phyloP scores from a whole-genome alignment of 1,284 basidiomycete genomes.

The Cryptococcus maquisensis region DNA sequence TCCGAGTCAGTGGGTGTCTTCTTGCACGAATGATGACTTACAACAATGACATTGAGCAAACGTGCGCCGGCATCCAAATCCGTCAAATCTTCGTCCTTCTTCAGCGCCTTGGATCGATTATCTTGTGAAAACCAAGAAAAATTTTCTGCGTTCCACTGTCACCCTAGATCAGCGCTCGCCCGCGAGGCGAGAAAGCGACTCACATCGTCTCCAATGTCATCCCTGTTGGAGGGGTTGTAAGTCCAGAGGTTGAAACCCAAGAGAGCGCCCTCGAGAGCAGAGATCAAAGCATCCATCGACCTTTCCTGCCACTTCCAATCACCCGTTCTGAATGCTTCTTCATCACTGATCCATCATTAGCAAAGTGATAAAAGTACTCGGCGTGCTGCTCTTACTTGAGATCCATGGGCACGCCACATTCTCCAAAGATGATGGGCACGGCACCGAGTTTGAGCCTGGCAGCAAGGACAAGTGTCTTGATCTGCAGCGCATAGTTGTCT shows the following conservation, averaged over 20 bases:
- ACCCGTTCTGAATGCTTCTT: constrained; percentile 65
- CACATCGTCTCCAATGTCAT: constrained; percentile 67
- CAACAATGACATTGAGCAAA: constrained; percentile 68
- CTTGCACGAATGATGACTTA: constrained; percentile 22
- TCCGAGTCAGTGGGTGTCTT: background rate
- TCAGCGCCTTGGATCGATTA: constrained; percentile 38
- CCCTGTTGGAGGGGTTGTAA: constrained; percentile 84
- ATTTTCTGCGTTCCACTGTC: constrained; percentile 86
- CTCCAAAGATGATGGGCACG: constrained; percentile 76
- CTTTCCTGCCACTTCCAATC: constrained; percentile 74
- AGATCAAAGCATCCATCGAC: constrained; percentile 86
- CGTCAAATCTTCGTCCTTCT: constrained; percentile 53
- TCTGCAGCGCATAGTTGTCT: constrained; percentile 75
- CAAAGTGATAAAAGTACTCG: background rate
- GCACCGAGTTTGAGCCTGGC: constrained; percentile 67
- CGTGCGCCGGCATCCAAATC: constrained; percentile 73
- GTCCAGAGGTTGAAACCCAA: constrained; percentile 87
- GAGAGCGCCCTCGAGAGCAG: constrained; percentile 65
- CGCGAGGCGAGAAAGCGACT: constrained; percentile 5
- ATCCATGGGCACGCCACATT: constrained; percentile 90
- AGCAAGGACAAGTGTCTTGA: constrained; percentile 69
- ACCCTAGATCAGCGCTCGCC: background rate
- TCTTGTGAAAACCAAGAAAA: constrained; percentile 82
- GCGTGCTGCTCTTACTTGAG: constrained; percentile 64
- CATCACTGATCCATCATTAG: constrained; percentile 53